These are phyloP conservation scores for Erythrophleum fordii DNA, from an alignment of 306 rosid species.

Conservation along the genomic window DNA sequence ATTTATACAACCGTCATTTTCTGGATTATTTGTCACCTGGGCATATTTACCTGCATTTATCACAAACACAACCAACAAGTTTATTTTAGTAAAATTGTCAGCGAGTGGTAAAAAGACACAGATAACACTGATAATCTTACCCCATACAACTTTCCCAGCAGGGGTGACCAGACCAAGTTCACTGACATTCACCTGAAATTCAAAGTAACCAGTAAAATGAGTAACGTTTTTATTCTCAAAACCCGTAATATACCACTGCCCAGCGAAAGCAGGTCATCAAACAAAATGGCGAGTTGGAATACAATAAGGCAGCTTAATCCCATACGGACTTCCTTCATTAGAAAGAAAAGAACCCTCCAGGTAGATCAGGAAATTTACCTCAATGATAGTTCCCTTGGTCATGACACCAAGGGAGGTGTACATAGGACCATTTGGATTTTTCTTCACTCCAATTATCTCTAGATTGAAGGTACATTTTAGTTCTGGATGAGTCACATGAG, in stretches of 20 bases:
- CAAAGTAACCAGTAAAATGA: slow-evolving; percentile 15
- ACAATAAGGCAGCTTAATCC: neutral
- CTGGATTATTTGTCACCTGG: slow-evolving; percentile 93
- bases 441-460: slow-evolving; percentile 89
- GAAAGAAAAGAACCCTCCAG: slow-evolving; percentile 6
- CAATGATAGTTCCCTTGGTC: slow-evolving; percentile 90
- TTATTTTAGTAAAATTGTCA: slow-evolving; percentile 11
- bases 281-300: neutral
- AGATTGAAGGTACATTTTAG: slow-evolving; percentile 92
- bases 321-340: neutral
- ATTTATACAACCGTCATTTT: slow-evolving; percentile 92
- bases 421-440: slow-evolving; percentile 93
- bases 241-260: neutral
- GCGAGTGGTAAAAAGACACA: neutral
- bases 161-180: slow-evolving; percentile 97
- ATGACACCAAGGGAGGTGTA: slow-evolving; percentile 91
- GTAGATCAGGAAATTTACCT: slow-evolving; percentile 52
- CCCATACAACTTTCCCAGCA: slow-evolving; percentile 97
- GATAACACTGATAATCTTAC: slow-evolving; percentile 49
- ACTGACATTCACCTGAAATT: slow-evolving; percentile 85
- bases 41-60: slow-evolving; percentile 82
- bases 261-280: neutral
- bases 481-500: slow-evolving; percentile 97
- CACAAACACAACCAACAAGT: slow-evolving; percentile 20
- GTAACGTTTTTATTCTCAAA: neutral